A percentile compares a stretch with the other conserved stretches of the same genome.
These are phyloP conservation scores for Linnemannia zychae DNA, from an alignment of 192 early-diverging fungal genomes.

Conservation along the genomic window DNA sequence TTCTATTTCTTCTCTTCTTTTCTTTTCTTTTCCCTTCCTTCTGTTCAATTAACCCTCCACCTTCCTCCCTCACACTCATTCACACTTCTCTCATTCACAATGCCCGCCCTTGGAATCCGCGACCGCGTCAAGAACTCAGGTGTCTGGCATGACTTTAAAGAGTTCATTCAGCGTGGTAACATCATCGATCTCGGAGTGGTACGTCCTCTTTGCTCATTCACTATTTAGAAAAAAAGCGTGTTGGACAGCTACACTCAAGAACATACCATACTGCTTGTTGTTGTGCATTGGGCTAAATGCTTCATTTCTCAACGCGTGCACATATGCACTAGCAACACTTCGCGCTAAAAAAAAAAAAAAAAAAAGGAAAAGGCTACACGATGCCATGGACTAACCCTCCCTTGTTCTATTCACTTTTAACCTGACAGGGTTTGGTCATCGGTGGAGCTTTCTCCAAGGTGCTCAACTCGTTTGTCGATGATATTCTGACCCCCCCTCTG, in stretches of 20 bases:
- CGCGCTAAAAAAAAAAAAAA: too few relatives aligned
- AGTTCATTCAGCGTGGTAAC: conserved; percentile 48
- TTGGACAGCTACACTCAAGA: background rate
- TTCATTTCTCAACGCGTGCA: background rate
- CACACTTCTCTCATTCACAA: background rate
- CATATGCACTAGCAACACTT: background rate
- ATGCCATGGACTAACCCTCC: background rate
- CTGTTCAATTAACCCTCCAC: background rate
- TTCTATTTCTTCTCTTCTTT: background rate
- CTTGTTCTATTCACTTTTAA: background rate
- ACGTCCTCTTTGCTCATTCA: conserved; percentile 2
- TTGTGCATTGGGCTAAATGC: too few relatives aligned
- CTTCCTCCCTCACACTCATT: background rate
- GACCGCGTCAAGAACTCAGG: conserved; percentile 36
- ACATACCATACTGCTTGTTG: too few relatives aligned
- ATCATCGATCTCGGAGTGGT: conserved; percentile 57
- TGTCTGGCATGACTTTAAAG: conserved; percentile 34
- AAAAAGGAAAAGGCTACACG: too few relatives aligned
- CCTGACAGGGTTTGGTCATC: conserved; percentile 56
- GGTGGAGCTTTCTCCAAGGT: conserved; percentile 56
- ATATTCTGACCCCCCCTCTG: conserved; percentile 59
- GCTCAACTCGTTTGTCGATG: conserved; percentile 55
- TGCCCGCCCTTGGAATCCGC: conserved; percentile 20
- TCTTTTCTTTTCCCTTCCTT: background rate
- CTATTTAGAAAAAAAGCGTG: background rate